Percentiles rank a stretch among this genome's conserved stretches.
These are phyloP conservation scores for Dactylis glomerata DNA, from an alignment of 176 grass and related monocot species.

Conservation along the genomic window DNA sequence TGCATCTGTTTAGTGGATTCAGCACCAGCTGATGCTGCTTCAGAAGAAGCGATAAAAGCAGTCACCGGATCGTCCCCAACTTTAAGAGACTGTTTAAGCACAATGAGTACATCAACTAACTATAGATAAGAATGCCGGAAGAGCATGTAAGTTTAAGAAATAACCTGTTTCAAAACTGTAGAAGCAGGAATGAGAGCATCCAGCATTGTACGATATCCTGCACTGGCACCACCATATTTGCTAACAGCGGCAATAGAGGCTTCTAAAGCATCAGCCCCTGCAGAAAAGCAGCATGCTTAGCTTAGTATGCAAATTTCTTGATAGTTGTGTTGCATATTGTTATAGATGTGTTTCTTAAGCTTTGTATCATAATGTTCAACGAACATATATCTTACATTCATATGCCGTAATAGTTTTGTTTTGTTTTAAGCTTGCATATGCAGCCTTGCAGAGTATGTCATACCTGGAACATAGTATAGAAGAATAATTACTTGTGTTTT, in stretches of 20 bases:
- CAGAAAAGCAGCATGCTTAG: not conserved
- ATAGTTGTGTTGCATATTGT: not conserved
- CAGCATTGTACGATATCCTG: conserved; percentile 91
- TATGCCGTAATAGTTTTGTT: conserved; percentile 54
- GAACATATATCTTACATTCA: conserved; percentile 63
- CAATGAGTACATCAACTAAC: conserved; percentile 19
- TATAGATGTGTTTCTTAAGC: conserved; percentile 57
- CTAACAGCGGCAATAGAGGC: conserved; percentile 80
- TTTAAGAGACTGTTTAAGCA: conserved; percentile 64
- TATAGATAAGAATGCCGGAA: conserved; percentile 9
- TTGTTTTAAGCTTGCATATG: conserved; percentile 92
- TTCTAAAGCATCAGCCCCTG: conserved; percentile 88
- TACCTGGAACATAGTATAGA: conserved; percentile 52
- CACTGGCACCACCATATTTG: conserved; percentile 92
- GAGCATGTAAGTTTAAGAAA: not conserved
- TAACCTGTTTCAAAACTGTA: conserved; percentile 66
- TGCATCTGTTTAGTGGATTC: conserved; percentile 95
- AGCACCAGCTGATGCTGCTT: conserved; percentile 85
- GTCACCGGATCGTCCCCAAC: conserved; percentile 79
- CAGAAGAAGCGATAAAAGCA: conserved; percentile 75
- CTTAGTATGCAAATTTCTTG: conserved; percentile 21
- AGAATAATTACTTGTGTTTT: conserved; percentile 14
- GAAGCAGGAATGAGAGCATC: conserved; percentile 98
- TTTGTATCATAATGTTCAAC: conserved; percentile 12
- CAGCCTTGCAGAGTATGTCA: conserved; percentile 97